Conservation (phyloP, 371 early-diverging fungal genomes). For the Coemansia sp. region DNA sequence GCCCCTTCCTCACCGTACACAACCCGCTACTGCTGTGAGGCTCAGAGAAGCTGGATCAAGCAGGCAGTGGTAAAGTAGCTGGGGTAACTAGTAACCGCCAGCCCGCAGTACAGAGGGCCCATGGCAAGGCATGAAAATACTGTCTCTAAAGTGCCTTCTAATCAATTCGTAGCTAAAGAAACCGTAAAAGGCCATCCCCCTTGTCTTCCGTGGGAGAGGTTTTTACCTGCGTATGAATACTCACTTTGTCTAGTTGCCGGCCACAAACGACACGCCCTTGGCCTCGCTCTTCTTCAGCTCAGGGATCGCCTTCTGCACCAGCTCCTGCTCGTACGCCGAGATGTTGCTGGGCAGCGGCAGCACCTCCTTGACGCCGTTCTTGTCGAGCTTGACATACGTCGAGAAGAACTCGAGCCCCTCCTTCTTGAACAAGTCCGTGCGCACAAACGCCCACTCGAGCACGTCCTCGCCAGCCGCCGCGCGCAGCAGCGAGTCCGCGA, state of each 20-base stretch:
- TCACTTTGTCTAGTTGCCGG: slow-evolving; percentile 11
- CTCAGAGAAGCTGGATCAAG: too few relatives aligned
- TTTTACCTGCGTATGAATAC: neutral
- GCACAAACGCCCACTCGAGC: slow-evolving; percentile 92
- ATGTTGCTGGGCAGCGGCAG: slow-evolving; percentile 79
- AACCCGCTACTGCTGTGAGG: too few relatives aligned
- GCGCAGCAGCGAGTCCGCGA: slow-evolving; percentile 89
- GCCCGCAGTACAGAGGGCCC: too few relatives aligned
- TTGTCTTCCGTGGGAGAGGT: too few relatives aligned
- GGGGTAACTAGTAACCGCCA: too few relatives aligned
- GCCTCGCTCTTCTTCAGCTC: slow-evolving; percentile 94
- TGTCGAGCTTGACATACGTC: slow-evolving; percentile 91
- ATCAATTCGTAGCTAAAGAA: too few relatives aligned
- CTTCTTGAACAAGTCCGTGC: slow-evolving; percentile 73
- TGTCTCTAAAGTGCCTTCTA: too few relatives aligned
- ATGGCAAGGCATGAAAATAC: too few relatives aligned
- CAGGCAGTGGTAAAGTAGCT: too few relatives aligned
- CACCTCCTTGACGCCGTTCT: slow-evolving; percentile 91
- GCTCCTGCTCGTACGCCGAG: slow-evolving; percentile 87
- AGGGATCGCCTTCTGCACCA: slow-evolving; percentile 80
- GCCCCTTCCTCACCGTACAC: too few relatives aligned
- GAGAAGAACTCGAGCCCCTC: slow-evolving; percentile 93
- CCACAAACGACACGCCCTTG: slow-evolving; percentile 74
- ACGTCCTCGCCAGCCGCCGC: slow-evolving; percentile 83
- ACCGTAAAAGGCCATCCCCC: too few relatives aligned